A percentile compares a stretch with the other conserved stretches of the same genome.
Evolutionary conservation across 331 rosid species (phyloP).

Genomic region (Acacia pycnantha): DNA sequence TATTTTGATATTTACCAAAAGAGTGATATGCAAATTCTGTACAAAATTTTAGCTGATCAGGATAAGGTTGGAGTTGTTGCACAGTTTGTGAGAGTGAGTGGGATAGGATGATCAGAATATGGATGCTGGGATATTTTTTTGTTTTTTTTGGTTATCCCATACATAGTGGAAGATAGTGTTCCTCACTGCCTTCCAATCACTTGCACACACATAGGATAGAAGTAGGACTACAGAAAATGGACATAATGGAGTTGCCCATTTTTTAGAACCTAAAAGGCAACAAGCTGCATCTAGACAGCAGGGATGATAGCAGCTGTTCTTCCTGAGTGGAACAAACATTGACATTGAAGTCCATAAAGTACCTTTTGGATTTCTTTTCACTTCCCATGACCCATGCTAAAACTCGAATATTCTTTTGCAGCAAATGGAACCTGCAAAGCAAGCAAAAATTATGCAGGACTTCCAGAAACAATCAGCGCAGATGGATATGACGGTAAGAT

Average conservation of each 20-base stretch:
- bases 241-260: not conserved
- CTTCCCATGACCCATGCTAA: slow-evolving; percentile 12
- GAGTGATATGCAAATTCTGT: slow-evolving; percentile 20
- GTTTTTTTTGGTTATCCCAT: not conserved
- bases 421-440: slow-evolving; percentile 95
- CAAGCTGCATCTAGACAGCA: slow-evolving; percentile 7
- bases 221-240: not conserved
- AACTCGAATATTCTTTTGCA: slow-evolving; percentile 47
- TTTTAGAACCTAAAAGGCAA: slow-evolving; percentile 20
- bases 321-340: slow-evolving; percentile 6
- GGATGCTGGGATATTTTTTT: not conserved
- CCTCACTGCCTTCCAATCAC: not conserved
- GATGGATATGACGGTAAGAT: slow-evolving; percentile 99
- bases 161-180: slow-evolving; percentile 7
- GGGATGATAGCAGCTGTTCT: slow-evolving; percentile 14
- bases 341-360: slow-evolving; percentile 9
- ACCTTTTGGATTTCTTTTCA: not conserved
- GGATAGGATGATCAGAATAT: slow-evolving; percentile 4
- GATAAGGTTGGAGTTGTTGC: slow-evolving; percentile 18
- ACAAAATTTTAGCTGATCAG: not conserved
- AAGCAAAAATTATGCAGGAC: slow-evolving; percentile 71
- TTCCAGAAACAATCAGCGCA: slow-evolving; percentile 97
- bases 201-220: slow-evolving; percentile 11
- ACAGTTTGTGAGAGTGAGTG: slow-evolving; percentile 13
- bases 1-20: slow-evolving; percentile 1